These are phyloP conservation scores for Chlorophyllum brunneum DNA, from an alignment of 768 basidiomycete genomes.

Conservation along the genomic window DNA sequence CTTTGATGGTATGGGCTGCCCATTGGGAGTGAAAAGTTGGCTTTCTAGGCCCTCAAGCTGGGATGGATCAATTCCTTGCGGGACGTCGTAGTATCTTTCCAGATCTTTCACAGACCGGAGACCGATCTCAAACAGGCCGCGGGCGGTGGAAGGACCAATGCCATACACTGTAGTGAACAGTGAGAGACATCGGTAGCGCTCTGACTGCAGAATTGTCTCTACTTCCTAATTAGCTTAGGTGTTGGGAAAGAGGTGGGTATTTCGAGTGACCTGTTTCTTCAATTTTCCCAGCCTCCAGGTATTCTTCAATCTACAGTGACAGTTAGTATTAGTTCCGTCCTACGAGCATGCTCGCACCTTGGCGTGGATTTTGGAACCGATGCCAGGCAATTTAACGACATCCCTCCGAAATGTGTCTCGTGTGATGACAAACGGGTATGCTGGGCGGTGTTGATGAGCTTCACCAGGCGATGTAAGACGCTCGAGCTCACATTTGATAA, in stretches of 20 bases:
- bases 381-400: conserved; percentile 38
- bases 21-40: conserved; percentile 32
- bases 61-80: conserved; percentile 18
- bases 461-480: too few relatives aligned
- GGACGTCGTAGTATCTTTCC: conserved; percentile 57
- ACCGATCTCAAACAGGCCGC: conserved; percentile 58
- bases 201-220: conserved; percentile 45
- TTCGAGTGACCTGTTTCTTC: conserved; percentile 37
- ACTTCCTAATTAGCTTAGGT: neutral
- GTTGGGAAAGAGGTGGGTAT: neutral
- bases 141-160: conserved; percentile 69
- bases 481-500: conserved; percentile 27
- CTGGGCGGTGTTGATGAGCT: conserved; percentile 24
- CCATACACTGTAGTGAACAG: conserved; percentile 65
- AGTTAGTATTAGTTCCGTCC: neutral
- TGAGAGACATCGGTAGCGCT: conserved; percentile 54
- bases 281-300: conserved; percentile 48
- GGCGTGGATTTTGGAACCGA: conserved; percentile 47
- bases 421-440: conserved; percentile 46
- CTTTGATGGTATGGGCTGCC: conserved; percentile 18
- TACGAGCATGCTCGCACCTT: conserved; percentile 34
- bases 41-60: conserved; percentile 17
- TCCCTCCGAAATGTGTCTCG: conserved; percentile 31
- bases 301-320: conserved; percentile 56
- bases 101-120: conserved; percentile 69